Evolutionary conservation across 2,329 filamentous ascomycete species (phyloP).

Genomic region (Aspergillus pseudonomiae): DNA sequence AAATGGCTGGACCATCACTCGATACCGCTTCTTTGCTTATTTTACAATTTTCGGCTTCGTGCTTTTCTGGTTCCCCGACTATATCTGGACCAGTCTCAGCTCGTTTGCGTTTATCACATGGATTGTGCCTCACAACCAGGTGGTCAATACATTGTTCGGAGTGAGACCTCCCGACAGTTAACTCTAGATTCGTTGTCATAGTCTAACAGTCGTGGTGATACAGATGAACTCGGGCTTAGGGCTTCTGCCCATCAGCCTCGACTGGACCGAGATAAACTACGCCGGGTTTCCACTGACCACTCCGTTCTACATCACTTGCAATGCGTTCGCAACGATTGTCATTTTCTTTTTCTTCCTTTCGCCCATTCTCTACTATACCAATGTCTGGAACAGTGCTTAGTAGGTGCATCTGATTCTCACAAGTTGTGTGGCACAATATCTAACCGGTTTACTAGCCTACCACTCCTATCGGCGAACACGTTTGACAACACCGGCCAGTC

Average conservation of each 20-base stretch:
- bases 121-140: constrained; percentile 49
- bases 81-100: constrained; percentile 53
- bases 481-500: constrained; percentile 36
- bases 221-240: constrained; percentile 29
- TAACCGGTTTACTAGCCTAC: constrained; percentile 23
- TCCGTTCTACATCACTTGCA: constrained; percentile 54
- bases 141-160: constrained; percentile 31
- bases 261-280: constrained; percentile 47
- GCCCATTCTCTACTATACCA: constrained; percentile 60
- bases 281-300: constrained; percentile 31
- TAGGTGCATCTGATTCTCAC: constrained; percentile 6
- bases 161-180: constrained; percentile 6
- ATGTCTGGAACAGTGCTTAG: constrained; percentile 50
- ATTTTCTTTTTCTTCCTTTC: constrained; percentile 56
- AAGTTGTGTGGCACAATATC: neutral
- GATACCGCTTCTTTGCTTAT: constrained; percentile 26
- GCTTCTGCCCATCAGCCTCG: constrained; percentile 48
- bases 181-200: too few species aligned
- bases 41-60: constrained; percentile 21
- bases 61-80: constrained; percentile 56
- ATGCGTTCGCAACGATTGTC: constrained; percentile 58
- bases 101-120: constrained; percentile 51
- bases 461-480: constrained; percentile 31
- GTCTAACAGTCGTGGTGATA: constrained; percentile 1
- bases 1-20: constrained; percentile 24